Evolutionary conservation across 257 asterid genomes (phyloP), one percentile per base, ranked within the genome.

Genomic region (Linderniella brevidens): DNA sequence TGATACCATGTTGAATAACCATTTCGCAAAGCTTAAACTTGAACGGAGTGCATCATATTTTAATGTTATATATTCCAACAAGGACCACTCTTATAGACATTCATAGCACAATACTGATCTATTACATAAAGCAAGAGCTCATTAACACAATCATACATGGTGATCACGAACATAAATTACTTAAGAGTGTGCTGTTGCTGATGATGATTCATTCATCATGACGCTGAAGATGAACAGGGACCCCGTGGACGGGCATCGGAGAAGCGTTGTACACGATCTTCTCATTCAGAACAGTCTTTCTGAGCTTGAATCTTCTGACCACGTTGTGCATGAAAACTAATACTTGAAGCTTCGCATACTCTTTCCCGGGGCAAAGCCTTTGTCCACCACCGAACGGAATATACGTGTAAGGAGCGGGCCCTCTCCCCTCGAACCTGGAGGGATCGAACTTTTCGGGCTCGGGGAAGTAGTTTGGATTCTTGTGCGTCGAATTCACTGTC

Each of bases 311-410:
- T 53, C 57, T 63, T 17, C 11, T 63, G 0, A 77, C 46, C 5
- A 74, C 10, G 14, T 77, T 70, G 59, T 74, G 71, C 0, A 77
- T 61, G 57, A 74, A 74, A 41, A 71, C 58, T 1, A 77, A 77
- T 53, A 74, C 68, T 61, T 77, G 77, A 29, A 77, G 57, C 11
- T 79, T 66, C 13, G 82, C 79, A 36, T 68, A 77, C 68, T 77
- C 82, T 60, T 77, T 74, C 35, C 82, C 82, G 62, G 74, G 35
- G 64, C 87, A 77, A 79, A 78, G 68, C 3, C 90, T 64, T 15
- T 88, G 78, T 1, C 90, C 93, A 53, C 93, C 93, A 0, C 93
- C 93, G 5, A 77, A 81, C 3, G 93, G 72, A 7, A 81, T 76
- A 11, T 57, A 81, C 0, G 90, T 63, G 52, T 32, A 81, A 14